Percentiles rank a stretch among this genome's conserved stretches.
Evolutionary conservation across 352 stramenopile species (phyloP).

Genomic region (Globisporangium perplexum): DNA sequence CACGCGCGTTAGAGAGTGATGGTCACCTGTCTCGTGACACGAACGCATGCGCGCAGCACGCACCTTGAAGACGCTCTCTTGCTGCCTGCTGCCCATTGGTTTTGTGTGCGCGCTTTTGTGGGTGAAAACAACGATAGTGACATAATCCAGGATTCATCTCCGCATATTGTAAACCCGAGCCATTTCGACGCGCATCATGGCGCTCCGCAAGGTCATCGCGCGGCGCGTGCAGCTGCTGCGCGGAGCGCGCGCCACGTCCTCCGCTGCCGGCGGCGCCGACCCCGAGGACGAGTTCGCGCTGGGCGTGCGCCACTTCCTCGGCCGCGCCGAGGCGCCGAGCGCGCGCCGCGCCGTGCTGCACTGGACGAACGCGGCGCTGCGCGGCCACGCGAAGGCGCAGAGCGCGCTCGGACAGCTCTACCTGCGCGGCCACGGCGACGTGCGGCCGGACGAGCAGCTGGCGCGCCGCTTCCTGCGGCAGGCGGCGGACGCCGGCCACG

Average conservation of each 20-base stretch:
- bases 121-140: neutral
- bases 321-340: conserved; percentile 22
- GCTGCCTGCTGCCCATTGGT: conserved; percentile 28
- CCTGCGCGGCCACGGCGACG: conserved; percentile 42
- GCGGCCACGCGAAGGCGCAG: conserved; percentile 64
- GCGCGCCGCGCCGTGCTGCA: conserved; percentile 42
- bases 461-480: conserved; percentile 51
- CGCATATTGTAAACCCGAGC: neutral
- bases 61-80: conserved; percentile 51
- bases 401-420: conserved; percentile 72
- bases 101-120: neutral
- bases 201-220: neutral
- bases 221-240: too few relatives aligned
- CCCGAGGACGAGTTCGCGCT: conserved; percentile 52
- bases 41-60: neutral
- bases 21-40: neutral
- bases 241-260: neutral
- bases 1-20: neutral
- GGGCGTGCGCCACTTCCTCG: conserved; percentile 53
- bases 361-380: conserved; percentile 72
- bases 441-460: conserved; percentile 40
- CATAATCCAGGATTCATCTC: neutral
- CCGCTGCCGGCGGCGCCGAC: neutral
- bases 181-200: neutral
- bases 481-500: conserved; percentile 62